phyloP scores from a whole-genome alignment of 2,329 filamentous ascomycete species.

The Talaromyces islandicus region DNA sequence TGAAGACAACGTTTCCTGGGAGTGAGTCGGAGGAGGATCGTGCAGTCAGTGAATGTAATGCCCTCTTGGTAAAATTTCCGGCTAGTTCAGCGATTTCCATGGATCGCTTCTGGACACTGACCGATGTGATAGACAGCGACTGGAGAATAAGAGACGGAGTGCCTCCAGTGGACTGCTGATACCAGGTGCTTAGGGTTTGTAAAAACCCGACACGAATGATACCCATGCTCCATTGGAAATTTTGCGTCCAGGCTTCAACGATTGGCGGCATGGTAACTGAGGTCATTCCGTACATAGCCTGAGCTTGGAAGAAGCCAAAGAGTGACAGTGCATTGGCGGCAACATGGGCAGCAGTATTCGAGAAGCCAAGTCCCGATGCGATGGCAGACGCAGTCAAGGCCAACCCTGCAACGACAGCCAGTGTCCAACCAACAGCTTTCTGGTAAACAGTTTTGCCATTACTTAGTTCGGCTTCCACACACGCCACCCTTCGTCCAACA shows the following conservation, averaged over 20 bases:
- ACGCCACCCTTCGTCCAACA: constrained; percentile 64
- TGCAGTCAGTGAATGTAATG: constrained; percentile 43
- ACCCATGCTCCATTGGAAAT: constrained; percentile 98
- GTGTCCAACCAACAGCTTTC: constrained; percentile 80
- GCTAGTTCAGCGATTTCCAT: constrained; percentile 27
- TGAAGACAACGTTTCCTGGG: constrained; percentile 52
- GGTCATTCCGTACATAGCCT: constrained; percentile 84
- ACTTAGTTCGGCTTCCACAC: constrained; percentile 78
- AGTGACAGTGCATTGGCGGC: constrained; percentile 91
- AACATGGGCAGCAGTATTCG: constrained; percentile 90
- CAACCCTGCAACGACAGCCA: constrained; percentile 78
- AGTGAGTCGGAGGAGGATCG: constrained; percentile 49
- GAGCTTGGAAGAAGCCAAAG: constrained; percentile 89
- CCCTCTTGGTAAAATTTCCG: constrained; percentile 13
- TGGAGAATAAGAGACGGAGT: constrained; percentile 77
- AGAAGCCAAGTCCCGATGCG: constrained; percentile 83
- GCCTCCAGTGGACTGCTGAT: constrained; percentile 86
- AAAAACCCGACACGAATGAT: constrained; percentile 82
- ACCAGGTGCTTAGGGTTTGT: constrained; percentile 88
- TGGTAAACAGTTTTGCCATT: constrained; percentile 92
- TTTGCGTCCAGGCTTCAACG: constrained; percentile 88
- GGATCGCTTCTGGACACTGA: constrained; percentile 69
- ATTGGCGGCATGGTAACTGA: constrained; percentile 80
- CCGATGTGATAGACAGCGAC: constrained; percentile 66
- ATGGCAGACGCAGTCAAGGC: constrained; percentile 80